These are phyloP conservation scores for Moesziomyces sp. DNA, from an alignment of 1,284 basidiomycete species.

Conservation along the genomic window DNA sequence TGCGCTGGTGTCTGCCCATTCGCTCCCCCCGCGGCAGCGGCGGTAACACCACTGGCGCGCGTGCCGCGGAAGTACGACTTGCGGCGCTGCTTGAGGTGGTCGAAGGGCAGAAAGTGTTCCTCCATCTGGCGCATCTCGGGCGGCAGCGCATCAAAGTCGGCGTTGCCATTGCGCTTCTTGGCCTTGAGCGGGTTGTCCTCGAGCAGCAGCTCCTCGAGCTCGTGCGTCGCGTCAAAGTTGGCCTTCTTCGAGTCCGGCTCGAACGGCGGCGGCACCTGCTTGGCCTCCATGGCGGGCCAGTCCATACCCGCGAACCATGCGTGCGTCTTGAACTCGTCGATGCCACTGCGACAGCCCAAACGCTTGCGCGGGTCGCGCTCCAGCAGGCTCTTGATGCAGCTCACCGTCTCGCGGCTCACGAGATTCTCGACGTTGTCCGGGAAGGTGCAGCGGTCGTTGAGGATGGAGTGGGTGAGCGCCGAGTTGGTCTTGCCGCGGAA, in stretches of 20 bases:
- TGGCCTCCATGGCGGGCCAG: conserved; percentile 81
- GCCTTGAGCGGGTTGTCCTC: conserved; percentile 98
- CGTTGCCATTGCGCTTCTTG: conserved; percentile 86
- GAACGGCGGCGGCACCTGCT: conserved; percentile 85
- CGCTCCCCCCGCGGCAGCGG: neutral
- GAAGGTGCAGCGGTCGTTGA: conserved; percentile 59
- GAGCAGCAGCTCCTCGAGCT: conserved; percentile 91
- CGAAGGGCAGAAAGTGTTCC: conserved; percentile 74
- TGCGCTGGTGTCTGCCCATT: neutral
- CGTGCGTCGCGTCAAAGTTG: conserved; percentile 99
- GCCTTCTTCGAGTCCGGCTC: conserved; percentile 96
- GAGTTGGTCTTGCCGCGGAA: conserved; percentile 63
- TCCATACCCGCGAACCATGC: conserved; percentile 88
- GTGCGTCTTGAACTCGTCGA: conserved; percentile 76
- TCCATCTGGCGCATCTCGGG: conserved; percentile 97
- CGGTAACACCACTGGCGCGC: neutral
- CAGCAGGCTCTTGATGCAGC: conserved; percentile 71
- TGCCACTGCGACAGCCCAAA: conserved; percentile 81
- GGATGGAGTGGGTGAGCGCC: conserved; percentile 58
- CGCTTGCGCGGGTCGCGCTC: conserved; percentile 85
- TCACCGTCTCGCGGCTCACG: conserved; percentile 51
- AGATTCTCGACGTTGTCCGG: conserved; percentile 62
- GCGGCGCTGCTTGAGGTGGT: conserved; percentile 60
- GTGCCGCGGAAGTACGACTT: conserved; percentile 53
- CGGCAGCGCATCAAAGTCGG: conserved; percentile 84